Conservation (phyloP, 2,329 filamentous ascomycete species). For the Basipetospora chlamydospora region DNA sequence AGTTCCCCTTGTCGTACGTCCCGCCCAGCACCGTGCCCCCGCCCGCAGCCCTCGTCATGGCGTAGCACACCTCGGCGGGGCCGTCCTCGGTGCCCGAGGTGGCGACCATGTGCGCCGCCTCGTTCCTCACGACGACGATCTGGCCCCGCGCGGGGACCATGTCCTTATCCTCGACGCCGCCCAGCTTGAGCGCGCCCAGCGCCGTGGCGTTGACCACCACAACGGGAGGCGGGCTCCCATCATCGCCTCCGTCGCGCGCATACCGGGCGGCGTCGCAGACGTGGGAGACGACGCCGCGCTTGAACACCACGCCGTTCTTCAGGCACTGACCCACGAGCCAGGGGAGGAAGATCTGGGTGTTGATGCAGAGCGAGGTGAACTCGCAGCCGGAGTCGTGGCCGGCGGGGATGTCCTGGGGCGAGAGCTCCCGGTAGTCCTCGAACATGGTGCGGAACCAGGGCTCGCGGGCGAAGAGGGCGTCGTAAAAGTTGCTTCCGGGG, state of each 20-base stretch:
- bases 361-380: constrained; percentile 83
- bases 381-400: constrained; percentile 57
- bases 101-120: constrained; percentile 54
- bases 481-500: constrained; percentile 35
- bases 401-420: constrained; percentile 39
- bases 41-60: constrained; percentile 67
- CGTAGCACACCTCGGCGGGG: constrained; percentile 57
- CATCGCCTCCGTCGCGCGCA: constrained; percentile 31
- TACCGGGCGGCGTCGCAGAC: constrained; percentile 49
- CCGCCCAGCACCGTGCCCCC: constrained; percentile 82
- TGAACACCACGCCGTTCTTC: constrained; percentile 54
- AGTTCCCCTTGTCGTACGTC: constrained; percentile 64
- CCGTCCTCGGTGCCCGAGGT: constrained; percentile 62
- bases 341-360: constrained; percentile 73
- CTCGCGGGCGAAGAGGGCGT: constrained; percentile 47
- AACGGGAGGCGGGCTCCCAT: constrained; percentile 44
- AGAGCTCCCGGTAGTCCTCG: constrained; percentile 53
- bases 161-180: constrained; percentile 62
- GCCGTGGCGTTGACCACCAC: constrained; percentile 79
- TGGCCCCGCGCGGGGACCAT: constrained; percentile 72
- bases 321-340: constrained; percentile 74
- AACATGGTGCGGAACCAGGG: constrained; percentile 64
- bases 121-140: constrained; percentile 70
- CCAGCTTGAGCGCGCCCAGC: constrained; percentile 57
- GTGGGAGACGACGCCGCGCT: constrained; percentile 50